phyloP scores from a whole-genome alignment of 148 eudicot genomes.

The Limonium bicolor region DNA sequence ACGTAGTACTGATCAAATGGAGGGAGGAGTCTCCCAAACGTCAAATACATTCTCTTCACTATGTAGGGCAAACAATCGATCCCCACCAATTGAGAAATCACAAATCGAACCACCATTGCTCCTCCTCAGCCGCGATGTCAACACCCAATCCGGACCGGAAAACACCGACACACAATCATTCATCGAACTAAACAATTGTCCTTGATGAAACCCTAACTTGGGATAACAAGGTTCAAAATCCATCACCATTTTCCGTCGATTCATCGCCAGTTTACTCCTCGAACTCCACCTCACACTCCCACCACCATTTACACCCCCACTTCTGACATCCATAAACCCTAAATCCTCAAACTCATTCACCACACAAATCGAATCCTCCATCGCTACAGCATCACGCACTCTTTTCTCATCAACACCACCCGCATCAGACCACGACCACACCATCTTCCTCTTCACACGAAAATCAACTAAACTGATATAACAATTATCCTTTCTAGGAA shows the following conservation, averaged over 20 bases:
- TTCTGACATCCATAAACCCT: conserved; percentile 83
- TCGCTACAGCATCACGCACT: conserved; percentile 74
- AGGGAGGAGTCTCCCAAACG: conserved; percentile 73
- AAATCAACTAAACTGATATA: conserved; percentile 75
- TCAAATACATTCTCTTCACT: conserved; percentile 85
- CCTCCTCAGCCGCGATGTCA: conserved; percentile 58
- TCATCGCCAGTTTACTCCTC: conserved; percentile 50
- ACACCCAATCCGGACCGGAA: conserved; percentile 77
- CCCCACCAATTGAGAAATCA: conserved; percentile 83
- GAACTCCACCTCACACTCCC: conserved; percentile 74
- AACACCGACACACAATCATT: conserved; percentile 69
- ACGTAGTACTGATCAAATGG: too few relatives aligned
- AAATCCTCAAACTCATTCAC: conserved; percentile 81
- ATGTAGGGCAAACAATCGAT: conserved; percentile 75
- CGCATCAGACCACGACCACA: conserved; percentile 76
- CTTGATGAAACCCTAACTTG: conserved; percentile 57
- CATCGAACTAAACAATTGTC: conserved; percentile 73
- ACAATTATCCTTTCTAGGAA: conserved; percentile 76
- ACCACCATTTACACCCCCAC: conserved; percentile 17
- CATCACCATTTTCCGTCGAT: conserved; percentile 19
- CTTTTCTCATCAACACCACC: conserved; percentile 49
- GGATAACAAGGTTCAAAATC: conserved; percentile 78
- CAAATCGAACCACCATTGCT: conserved; percentile 75
- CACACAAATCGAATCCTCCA: conserved; percentile 65
- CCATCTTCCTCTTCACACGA: conserved; percentile 51